phyloP scores from a whole-genome alignment of 495 filamentous ascomycete genomes.

The Daldinia decipiens region DNA sequence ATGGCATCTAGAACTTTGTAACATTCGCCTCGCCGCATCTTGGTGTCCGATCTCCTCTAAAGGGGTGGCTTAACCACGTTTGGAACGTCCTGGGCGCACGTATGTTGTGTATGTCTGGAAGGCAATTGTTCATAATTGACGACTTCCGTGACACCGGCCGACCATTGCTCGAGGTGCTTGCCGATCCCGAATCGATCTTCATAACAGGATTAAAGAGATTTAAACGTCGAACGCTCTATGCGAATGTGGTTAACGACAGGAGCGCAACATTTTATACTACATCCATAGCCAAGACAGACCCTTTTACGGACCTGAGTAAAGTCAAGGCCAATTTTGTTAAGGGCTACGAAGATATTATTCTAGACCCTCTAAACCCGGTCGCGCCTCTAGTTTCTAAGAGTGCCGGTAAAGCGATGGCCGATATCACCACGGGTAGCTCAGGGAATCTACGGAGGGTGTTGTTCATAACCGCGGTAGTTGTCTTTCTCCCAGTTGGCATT shows the following conservation, averaged over 20 bases:
- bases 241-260: conserved; percentile 86
- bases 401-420: conserved; percentile 42
- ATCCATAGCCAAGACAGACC: conserved; percentile 75
- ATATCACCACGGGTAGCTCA: conserved; percentile 21
- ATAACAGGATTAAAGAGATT: conserved; percentile 81
- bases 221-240: conserved; percentile 76
- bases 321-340: conserved; percentile 75
- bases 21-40: conserved; percentile 93
- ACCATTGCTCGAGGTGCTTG: conserved; percentile 81
- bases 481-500: conserved; percentile 75
- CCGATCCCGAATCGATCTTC: conserved; percentile 87
- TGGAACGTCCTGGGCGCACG: conserved; percentile 85
- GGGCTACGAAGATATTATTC: conserved; percentile 78
- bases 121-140: conserved; percentile 89
- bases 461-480: conserved; percentile 66
- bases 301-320: conserved; percentile 71
- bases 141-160: conserved; percentile 81
- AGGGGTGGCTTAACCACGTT: conserved; percentile 70
- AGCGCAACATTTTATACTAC: conserved; percentile 85
- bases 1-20: conserved; percentile 76
- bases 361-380: conserved; percentile 74
- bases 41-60: conserved; percentile 79
- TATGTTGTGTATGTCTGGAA: conserved; percentile 80
- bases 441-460: conserved; percentile 60
- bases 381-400: conserved; percentile 53